These are phyloP conservation scores for Apophysomyces ossiformis DNA, from an alignment of 371 early-diverging fungal species.

Conservation along the genomic window DNA sequence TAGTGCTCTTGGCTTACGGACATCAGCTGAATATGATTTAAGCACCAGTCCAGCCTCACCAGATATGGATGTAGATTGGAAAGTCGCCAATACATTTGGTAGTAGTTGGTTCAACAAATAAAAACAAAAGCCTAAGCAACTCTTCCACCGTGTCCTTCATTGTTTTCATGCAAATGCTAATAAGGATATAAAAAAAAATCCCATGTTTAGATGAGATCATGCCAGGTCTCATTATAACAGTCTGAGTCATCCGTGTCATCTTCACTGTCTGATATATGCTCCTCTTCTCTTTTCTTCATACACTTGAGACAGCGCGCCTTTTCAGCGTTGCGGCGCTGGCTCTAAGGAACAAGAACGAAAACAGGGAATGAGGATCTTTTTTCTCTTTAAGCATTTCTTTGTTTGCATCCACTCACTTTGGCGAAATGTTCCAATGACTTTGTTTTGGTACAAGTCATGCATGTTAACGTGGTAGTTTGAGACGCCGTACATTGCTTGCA, in stretches of 20 bases:
- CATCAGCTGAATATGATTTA: conserved; percentile 21
- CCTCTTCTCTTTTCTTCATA: conserved; percentile 54
- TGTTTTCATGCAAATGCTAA: no score
- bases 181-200: not conserved
- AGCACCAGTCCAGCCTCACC: conserved; percentile 25
- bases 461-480: conserved; percentile 39
- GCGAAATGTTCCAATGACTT: conserved; percentile 50
- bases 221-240: conserved; percentile 32
- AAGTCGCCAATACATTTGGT: conserved; percentile 13
- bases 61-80: conserved; percentile 30
- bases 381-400: no score
- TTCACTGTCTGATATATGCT: conserved; percentile 50
- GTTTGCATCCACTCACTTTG: conserved; percentile 32
- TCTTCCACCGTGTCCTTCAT: not conserved
- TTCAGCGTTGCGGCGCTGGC: conserved; percentile 51
- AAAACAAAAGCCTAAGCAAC: not conserved
- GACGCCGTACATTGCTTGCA: conserved; percentile 56
- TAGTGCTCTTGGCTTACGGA: conserved; percentile 15
- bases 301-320: conserved; percentile 53
- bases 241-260: conserved; percentile 43
- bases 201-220: conserved; percentile 21
- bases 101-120: conserved; percentile 17
- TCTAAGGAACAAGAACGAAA: conserved; percentile 23
- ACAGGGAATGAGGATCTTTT: no score
- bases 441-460: conserved; percentile 49